Percentiles rank a stretch among this genome's conserved stretches.
Conservation (phyloP, 345 rosid genomes). For the Eucalyptus sp. region DNA sequence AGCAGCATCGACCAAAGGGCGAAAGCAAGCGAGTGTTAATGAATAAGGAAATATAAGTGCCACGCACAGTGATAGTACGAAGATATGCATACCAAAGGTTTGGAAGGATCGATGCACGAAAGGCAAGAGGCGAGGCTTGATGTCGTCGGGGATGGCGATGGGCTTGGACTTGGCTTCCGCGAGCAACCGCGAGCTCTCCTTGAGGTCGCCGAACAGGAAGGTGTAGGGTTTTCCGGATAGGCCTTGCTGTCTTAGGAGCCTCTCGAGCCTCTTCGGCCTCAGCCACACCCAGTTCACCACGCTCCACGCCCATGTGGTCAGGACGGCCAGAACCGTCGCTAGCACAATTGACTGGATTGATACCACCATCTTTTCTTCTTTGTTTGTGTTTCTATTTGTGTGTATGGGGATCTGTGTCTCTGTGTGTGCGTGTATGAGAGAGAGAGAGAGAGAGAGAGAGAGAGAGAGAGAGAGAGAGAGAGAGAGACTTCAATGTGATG, state of each 20-base stretch:
- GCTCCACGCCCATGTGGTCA: neutral
- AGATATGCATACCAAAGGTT: neutral
- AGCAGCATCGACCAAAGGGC: neutral
- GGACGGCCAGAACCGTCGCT: neutral
- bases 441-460: no score
- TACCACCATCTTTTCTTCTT: neutral
- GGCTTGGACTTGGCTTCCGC: conserved; percentile 3
- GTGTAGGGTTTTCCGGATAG: neutral
- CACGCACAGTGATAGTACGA: neutral
- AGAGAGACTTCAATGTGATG: neutral
- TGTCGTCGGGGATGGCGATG: neutral
- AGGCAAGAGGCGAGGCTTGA: neutral
- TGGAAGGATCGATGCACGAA: neutral
- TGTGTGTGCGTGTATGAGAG: no score
- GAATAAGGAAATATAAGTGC: neutral
- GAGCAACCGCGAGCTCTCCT: neutral
- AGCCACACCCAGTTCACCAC: conserved; percentile 13
- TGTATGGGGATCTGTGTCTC: neutral
- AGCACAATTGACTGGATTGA: neutral
- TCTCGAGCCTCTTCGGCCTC: conserved; percentile 15
- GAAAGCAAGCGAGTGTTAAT: neutral
- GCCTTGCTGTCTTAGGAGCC: conserved; percentile 6
- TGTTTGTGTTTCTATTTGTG: neutral
- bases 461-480: neutral
- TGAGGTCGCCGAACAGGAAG: neutral